Evolutionary conservation across 2,329 filamentous ascomycete species (phyloP).

Genomic region (Trichoderma harzianum): DNA sequence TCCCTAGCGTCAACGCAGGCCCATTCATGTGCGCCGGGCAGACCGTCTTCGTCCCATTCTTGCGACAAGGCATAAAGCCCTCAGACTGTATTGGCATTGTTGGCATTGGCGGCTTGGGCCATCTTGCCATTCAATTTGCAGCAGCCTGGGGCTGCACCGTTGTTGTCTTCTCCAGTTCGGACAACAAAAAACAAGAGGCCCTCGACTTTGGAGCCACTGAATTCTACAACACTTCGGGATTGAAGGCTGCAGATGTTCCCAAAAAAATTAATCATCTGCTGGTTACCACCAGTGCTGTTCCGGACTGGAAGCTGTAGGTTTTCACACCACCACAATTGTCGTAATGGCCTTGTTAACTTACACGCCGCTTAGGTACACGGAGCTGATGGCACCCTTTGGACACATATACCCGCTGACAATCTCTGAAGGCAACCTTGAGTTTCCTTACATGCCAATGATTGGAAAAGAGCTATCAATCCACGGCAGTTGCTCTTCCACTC

Average conservation of each 20-base stretch:
- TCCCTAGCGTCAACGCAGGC: not conserved
- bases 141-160: not conserved
- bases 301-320: not conserved
- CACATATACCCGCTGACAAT: not conserved
- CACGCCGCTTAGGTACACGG: not conserved
- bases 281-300: not conserved
- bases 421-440: not conserved
- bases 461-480: not conserved
- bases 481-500: not conserved
- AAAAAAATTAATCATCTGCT: not conserved
- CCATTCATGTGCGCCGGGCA: not conserved
- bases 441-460: not conserved
- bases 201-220: not conserved
- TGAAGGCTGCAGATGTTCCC: not conserved
- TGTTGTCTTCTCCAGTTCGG: not conserved
- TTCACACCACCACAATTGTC: not conserved
- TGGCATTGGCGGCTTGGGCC: not conserved
- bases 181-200: not conserved
- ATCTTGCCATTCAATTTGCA: conserved; percentile 1
- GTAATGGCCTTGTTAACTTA: not conserved
- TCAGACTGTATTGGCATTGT: not conserved
- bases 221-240: not conserved
- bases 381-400: not conserved
- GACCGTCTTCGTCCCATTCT: not conserved
- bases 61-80: not conserved